Evolutionary conservation across 805 yeast genomes (phyloP).

Genomic region (Starmerella etchellsii): DNA sequence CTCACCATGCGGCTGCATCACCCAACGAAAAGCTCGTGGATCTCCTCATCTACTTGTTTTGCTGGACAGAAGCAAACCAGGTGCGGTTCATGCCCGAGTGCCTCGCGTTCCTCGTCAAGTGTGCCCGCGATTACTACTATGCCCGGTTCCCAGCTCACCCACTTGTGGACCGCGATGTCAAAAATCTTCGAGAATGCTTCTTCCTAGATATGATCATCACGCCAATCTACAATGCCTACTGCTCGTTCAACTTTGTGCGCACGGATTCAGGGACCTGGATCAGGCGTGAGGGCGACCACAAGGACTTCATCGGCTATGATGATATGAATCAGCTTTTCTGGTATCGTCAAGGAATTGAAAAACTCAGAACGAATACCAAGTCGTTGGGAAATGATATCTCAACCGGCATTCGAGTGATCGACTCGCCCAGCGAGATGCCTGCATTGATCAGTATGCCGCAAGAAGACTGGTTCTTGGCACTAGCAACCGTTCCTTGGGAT

Average conservation of each 20-base stretch:
- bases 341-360: slow-evolving; percentile 58
- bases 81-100: slow-evolving; percentile 83
- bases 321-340: slow-evolving; percentile 83
- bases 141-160: slow-evolving; percentile 1
- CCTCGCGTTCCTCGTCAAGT: slow-evolving; percentile 68
- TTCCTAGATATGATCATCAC: slow-evolving; percentile 54
- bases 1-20: slow-evolving; percentile 37
- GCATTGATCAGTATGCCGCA: slow-evolving; percentile 29
- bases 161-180: background rate
- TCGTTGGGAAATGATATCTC: slow-evolving; percentile 17
- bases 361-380: slow-evolving; percentile 38
- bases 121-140: slow-evolving; percentile 52
- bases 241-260: slow-evolving; percentile 40
- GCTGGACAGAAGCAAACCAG: slow-evolving; percentile 89
- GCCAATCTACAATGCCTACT: slow-evolving; percentile 54
- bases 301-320: slow-evolving; percentile 67
- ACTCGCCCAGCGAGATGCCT: background rate
- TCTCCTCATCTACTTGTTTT: slow-evolving; percentile 51
- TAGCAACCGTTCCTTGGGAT: slow-evolving; percentile 52
- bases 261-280: slow-evolving; percentile 33
- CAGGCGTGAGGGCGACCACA: slow-evolving; percentile 49
- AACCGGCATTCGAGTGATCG: background rate
- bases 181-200: slow-evolving; percentile 1
- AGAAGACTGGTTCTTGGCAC: slow-evolving; percentile 40
- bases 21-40: slow-evolving; percentile 49